Percentiles rank a stretch among this genome's conserved stretches.
phyloP scores from a whole-genome alignment of 352 stramenopile species.

The Globisporangium yorkense region DNA sequence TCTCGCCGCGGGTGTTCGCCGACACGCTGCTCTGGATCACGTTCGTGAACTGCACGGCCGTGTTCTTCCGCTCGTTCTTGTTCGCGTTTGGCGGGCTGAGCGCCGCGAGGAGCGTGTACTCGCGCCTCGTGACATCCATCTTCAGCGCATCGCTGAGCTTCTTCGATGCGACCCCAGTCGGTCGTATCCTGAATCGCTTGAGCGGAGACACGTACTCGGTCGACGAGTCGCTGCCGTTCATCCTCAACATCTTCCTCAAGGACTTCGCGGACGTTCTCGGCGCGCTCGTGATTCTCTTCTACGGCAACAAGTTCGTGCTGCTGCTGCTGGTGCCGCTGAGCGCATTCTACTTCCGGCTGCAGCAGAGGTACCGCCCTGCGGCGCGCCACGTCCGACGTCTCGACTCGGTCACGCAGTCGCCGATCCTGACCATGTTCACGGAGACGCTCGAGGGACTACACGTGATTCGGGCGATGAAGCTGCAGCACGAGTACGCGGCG shows the following conservation, averaged over 20 bases:
- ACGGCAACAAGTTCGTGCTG: conserved; percentile 69
- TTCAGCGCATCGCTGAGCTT: conserved; percentile 58
- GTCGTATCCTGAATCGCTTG: conserved; percentile 72
- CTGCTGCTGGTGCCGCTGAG: conserved; percentile 68
- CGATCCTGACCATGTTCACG: conserved; percentile 66
- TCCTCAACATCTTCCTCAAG: conserved; percentile 86
- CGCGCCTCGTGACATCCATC: conserved; percentile 37
- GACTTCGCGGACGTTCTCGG: conserved; percentile 69
- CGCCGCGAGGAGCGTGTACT: conserved; percentile 63
- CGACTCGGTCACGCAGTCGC: conserved; percentile 65
- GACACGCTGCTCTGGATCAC: conserved; percentile 60
- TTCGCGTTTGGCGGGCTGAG: conserved; percentile 78
- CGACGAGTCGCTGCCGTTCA: conserved; percentile 86
- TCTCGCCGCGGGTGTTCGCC: conserved; percentile 45
- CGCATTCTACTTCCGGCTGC: conserved; percentile 58
- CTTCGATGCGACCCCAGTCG: conserved; percentile 62
- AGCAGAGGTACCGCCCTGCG: conserved; percentile 58
- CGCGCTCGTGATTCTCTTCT: conserved; percentile 72
- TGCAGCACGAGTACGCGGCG: conserved; percentile 34
- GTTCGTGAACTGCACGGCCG: conserved; percentile 51
- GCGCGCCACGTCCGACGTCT: conserved; percentile 71
- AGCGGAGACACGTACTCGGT: conserved; percentile 79
- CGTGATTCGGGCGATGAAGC: conserved; percentile 52
- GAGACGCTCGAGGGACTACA: conserved; percentile 67
- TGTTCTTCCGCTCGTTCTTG: conserved; percentile 76